phyloP scores from a whole-genome alignment of 257 asterid genomes.

The Nicotiana benthamiana region DNA sequence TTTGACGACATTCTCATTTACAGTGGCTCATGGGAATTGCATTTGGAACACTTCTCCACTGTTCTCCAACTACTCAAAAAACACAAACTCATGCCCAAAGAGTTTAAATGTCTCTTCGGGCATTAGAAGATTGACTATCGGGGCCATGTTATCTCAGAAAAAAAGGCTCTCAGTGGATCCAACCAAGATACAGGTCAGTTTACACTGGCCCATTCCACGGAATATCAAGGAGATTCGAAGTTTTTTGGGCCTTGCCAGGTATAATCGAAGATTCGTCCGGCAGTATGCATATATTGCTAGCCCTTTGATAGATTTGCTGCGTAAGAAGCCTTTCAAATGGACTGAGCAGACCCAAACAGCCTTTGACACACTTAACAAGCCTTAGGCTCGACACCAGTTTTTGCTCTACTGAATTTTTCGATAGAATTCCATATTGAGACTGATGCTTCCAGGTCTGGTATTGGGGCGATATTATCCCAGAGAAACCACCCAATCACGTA shows the following conservation, averaged over 20 bases:
- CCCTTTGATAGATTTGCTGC: no score
- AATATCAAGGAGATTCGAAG: neutral
- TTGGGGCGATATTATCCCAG: neutral
- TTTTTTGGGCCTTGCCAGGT: neutral
- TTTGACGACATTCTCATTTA: constrained; percentile 8
- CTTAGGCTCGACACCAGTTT: neutral
- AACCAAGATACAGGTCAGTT: no score
- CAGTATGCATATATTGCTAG: neutral
- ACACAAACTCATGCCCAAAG: neutral
- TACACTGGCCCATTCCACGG: neutral
- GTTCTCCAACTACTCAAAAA: neutral
- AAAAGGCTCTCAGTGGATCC: neutral
- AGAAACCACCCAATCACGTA: neutral
- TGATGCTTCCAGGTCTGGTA: neutral
- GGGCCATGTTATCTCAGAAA: neutral
- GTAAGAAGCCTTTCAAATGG: neutral
- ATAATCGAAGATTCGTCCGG: neutral
- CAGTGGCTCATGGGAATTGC: neutral
- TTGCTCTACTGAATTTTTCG: neutral
- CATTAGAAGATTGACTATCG: neutral
- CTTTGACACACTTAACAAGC: neutral
- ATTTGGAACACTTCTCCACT: neutral
- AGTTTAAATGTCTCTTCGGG: neutral
- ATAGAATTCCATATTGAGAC: neutral
- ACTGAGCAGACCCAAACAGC: neutral